Evolutionary conservation across 2,329 filamentous ascomycete species (phyloP), one percentile per base, ranked within the genome.

Genomic region (Talaromyces rugulosus): DNA sequence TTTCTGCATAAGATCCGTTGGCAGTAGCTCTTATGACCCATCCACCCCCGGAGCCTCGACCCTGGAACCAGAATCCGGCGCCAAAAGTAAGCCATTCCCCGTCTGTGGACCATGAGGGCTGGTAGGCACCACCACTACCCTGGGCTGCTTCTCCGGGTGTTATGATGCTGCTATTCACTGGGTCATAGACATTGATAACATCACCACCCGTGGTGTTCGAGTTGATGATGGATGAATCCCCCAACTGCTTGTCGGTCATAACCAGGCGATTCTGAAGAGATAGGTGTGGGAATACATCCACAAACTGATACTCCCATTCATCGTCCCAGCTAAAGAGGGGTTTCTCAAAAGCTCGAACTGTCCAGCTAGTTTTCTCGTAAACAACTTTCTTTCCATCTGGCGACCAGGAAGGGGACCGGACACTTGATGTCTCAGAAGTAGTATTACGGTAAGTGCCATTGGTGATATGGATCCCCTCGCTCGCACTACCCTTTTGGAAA

Each of bases 181-280:
- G 42, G 5, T 67, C 62, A 52, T 66, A 67, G 61, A 63, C 66
- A 33, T 58, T 53, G 1, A 65, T 62, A 2, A 61, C 47, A 4
- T 64, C 65, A 11, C 66, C 31, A 28, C 31, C 30, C 16, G 31
- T 27, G 12, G 31, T 36, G 52, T 34, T 23, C 11, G 52, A 55
- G 5, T 31, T 55, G 28, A 55, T 34, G 4, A 55, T 12, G 3
- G 52, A 55, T n/a, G 30, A 34, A 18, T 55, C 34, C 7, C 52
- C 52, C 31, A 55, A 16, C 28, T 34, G 30, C 31, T 55, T 55
- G 9, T 55, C 16, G 7, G 52, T 55, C n/a, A 55, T 27, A 14
- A 4, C 52, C 28, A 55, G 52, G 3, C 52, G 52, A 12, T 34
- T 34, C 9, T 31, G 34, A 34, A 55, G n/a, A 34, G n/a, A 34